A percentile compares a stretch with the other conserved stretches of the same genome.
These are phyloP conservation scores for Arachnopeziza araneosa DNA, from an alignment of 2,329 filamentous ascomycete genomes.

Conservation along the genomic window DNA sequence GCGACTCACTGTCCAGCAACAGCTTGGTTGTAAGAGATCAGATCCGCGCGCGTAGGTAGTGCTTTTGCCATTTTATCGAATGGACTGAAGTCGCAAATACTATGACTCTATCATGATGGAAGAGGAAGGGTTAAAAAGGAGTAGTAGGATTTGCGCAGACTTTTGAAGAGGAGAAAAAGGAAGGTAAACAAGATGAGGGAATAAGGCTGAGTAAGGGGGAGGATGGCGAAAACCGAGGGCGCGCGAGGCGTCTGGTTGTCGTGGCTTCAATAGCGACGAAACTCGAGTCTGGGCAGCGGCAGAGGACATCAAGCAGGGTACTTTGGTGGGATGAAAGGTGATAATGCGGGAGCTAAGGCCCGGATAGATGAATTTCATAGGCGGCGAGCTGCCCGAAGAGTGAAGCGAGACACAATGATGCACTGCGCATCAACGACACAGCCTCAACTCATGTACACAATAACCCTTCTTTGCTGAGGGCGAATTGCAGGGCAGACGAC, in stretches of 20 bases:
- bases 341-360: not conserved
- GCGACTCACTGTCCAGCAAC: slow-evolving; percentile 77
- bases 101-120: slow-evolving; percentile 31
- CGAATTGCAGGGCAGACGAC: not conserved
- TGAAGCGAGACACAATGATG: not conserved
- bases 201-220: slow-evolving; percentile 17
- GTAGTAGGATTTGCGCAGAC: slow-evolving; percentile 7
- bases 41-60: slow-evolving; percentile 42
- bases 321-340: not conserved
- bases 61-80: slow-evolving; percentile 33
- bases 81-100: slow-evolving; percentile 21
- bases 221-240: slow-evolving; percentile 1
- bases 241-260: slow-evolving; percentile 4
- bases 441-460: not conserved
- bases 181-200: slow-evolving; percentile 2
- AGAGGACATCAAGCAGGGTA: not conserved
- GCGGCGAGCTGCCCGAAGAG: not conserved
- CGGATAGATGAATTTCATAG: not conserved
- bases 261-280: slow-evolving; percentile 14
- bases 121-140: slow-evolving; percentile 11
- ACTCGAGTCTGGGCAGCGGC: not conserved
- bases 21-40: slow-evolving; percentile 66
- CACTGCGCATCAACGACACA: not conserved
- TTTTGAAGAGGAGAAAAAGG: slow-evolving; percentile 11
- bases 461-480: not conserved